Conservation (phyloP, 352 stramenopile species). For the Peronosclerospora sorghi region DNA sequence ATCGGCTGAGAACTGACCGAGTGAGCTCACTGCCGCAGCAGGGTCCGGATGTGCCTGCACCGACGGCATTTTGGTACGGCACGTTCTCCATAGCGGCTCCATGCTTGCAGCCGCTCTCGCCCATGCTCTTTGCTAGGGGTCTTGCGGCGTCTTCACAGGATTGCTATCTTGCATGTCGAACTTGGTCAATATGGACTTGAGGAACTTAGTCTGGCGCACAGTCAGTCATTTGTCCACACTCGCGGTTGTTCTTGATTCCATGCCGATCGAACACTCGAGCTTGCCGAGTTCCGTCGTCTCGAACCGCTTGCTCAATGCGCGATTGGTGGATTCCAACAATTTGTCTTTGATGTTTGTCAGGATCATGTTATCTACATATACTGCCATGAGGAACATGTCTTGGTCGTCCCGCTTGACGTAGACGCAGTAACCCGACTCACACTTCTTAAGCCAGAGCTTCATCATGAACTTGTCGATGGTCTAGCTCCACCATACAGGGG, state of each 20-base stretch:
- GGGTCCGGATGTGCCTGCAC: constrained; percentile 7
- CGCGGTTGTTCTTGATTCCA: too few relatives aligned
- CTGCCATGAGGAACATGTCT: constrained; percentile 6
- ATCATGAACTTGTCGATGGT: background rate
- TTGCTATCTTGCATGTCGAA: background rate
- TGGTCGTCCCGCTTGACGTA: constrained; percentile 2
- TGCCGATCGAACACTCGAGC: background rate
- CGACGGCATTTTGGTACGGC: constrained; percentile 7
- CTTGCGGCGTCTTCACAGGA: background rate
- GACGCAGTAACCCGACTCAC: background rate
- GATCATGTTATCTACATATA: constrained; percentile 5
- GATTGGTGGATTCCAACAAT: background rate
- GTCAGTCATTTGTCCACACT: too few relatives aligned
- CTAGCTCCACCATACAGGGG: background rate
- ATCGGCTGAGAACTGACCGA: background rate
- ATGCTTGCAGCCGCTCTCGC: background rate
- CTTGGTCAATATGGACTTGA: background rate
- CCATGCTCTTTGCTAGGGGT: background rate
- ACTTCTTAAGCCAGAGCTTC: background rate
- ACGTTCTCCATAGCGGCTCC: constrained; percentile 7
- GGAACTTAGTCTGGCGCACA: background rate
- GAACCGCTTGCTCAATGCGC: background rate
- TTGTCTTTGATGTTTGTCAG: constrained; percentile 2
- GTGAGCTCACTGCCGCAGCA: background rate
- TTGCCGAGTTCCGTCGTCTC: background rate